These are phyloP conservation scores for Macroventuria anomochaeta DNA, from an alignment of 2,329 filamentous ascomycete species.

Conservation along the genomic window DNA sequence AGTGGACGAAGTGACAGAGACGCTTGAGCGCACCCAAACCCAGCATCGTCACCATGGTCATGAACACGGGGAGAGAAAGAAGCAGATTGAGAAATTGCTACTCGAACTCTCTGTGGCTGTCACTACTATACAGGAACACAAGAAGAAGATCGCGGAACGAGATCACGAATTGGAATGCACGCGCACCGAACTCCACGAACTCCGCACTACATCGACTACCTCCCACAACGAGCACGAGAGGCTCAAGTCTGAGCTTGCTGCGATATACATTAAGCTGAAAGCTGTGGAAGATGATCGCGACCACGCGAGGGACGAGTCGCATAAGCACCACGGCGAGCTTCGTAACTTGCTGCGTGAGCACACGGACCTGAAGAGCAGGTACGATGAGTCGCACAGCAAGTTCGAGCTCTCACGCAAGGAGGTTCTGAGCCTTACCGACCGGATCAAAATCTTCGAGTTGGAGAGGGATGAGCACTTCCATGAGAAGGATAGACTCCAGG, in stretches of 20 bases:
- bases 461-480: slow-evolving; percentile 34
- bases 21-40: slow-evolving; percentile 30
- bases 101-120: slow-evolving; percentile 32
- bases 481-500: slow-evolving; percentile 33
- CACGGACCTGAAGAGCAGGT: slow-evolving; percentile 35
- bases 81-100: slow-evolving; percentile 29
- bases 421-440: slow-evolving; percentile 25
- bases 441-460: slow-evolving; percentile 32
- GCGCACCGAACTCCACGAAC: slow-evolving; percentile 28
- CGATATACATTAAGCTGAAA: slow-evolving; percentile 24
- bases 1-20: slow-evolving; percentile 33
- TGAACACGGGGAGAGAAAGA: slow-evolving; percentile 30
- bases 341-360: slow-evolving; percentile 29
- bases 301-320: slow-evolving; percentile 26
- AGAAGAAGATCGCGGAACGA: slow-evolving; percentile 31
- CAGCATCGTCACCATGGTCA: slow-evolving; percentile 32
- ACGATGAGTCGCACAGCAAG: slow-evolving; percentile 24
- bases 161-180: slow-evolving; percentile 28
- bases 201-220: slow-evolving; percentile 15
- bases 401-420: slow-evolving; percentile 34
- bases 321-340: slow-evolving; percentile 33
- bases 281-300: slow-evolving; percentile 29
- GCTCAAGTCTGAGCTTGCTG: slow-evolving; percentile 28
- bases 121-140: slow-evolving; percentile 29
- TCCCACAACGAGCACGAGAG: slow-evolving; percentile 24